Evolutionary conservation across 2,329 filamentous ascomycete genomes (phyloP).

Genomic region (Cladosporium sp.): DNA sequence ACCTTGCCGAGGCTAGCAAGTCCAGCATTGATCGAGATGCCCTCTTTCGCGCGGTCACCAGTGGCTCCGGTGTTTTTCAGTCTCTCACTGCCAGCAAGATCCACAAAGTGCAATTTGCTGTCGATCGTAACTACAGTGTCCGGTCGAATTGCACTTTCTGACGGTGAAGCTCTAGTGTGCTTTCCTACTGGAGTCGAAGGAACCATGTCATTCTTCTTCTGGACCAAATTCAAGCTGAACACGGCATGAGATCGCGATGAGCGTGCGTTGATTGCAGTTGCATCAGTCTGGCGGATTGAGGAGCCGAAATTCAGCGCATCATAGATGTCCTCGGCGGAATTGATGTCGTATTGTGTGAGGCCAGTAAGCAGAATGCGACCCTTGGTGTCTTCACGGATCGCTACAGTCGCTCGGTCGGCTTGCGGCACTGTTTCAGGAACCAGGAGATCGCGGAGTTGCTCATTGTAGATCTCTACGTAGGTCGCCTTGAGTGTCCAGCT

Average conservation of each 20-base stretch:
- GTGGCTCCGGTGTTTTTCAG: slow-evolving; percentile 96
- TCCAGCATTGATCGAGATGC: slow-evolving; percentile 97
- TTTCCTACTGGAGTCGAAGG: slow-evolving; percentile 59
- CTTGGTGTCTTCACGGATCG: slow-evolving; percentile 90
- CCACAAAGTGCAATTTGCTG: slow-evolving; percentile 98
- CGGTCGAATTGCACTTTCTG: slow-evolving; percentile 62
- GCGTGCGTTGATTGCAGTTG: slow-evolving; percentile 95
- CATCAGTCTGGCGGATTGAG: slow-evolving; percentile 90
- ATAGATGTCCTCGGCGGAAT: slow-evolving; percentile 88
- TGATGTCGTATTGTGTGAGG: slow-evolving; percentile 81
- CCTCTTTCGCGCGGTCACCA: slow-evolving; percentile 89
- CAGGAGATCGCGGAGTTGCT: slow-evolving; percentile 87
- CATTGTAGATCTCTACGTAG: slow-evolving; percentile 81
- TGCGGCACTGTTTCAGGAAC: slow-evolving; percentile 70
- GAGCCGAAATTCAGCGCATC: slow-evolving; percentile 90
- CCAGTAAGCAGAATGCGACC: slow-evolving; percentile 93
- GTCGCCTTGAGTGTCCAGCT: slow-evolving; percentile 92
- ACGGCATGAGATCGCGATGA: slow-evolving; percentile 97
- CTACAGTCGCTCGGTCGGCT: slow-evolving; percentile 75
- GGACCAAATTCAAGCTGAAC: slow-evolving; percentile 90
- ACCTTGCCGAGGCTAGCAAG: slow-evolving; percentile 95
- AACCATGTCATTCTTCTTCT: slow-evolving; percentile 66
- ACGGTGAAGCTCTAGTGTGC: slow-evolving; percentile 82
- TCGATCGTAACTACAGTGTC: slow-evolving; percentile 79
- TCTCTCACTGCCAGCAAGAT: slow-evolving; percentile 93